Evolutionary conservation across 2,329 filamentous ascomycete genomes (phyloP).

Genomic region (Phoma sp.): DNA sequence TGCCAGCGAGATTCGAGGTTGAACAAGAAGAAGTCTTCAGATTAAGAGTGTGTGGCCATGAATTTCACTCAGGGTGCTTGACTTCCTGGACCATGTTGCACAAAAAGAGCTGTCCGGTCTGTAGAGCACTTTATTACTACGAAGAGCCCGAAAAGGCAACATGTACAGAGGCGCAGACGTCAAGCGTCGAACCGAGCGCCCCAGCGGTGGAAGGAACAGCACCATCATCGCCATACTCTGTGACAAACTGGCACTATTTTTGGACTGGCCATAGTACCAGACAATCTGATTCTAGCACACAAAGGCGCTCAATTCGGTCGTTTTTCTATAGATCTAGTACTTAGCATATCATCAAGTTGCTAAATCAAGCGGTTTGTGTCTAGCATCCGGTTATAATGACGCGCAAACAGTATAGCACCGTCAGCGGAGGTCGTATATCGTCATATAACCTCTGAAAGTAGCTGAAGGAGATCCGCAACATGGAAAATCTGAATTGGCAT

Average conservation of each 20-base stretch:
- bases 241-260: conserved; percentile 15
- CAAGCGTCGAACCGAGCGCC: neutral
- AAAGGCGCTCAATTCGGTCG: no score
- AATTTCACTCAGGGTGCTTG: conserved; percentile 42
- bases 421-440: no score
- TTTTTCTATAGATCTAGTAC: no score
- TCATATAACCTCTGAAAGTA: no score
- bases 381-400: no score
- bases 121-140: conserved; percentile 35
- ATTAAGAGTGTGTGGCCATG: conserved; percentile 34
- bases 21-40: conserved; percentile 33
- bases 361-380: no score
- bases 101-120: conserved; percentile 42
- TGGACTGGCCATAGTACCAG: conserved; percentile 8
- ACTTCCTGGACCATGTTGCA: conserved; percentile 38
- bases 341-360: no score
- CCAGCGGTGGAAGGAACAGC: neutral
- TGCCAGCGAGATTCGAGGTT: neutral
- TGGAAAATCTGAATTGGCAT: no score
- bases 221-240: neutral
- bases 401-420: no score
- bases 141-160: conserved; percentile 26
- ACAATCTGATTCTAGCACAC: neutral
- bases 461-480: no score
- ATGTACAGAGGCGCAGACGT: conserved; percentile 21